Conservation (phyloP, 805 yeast species). For the Pichia exigua region DNA sequence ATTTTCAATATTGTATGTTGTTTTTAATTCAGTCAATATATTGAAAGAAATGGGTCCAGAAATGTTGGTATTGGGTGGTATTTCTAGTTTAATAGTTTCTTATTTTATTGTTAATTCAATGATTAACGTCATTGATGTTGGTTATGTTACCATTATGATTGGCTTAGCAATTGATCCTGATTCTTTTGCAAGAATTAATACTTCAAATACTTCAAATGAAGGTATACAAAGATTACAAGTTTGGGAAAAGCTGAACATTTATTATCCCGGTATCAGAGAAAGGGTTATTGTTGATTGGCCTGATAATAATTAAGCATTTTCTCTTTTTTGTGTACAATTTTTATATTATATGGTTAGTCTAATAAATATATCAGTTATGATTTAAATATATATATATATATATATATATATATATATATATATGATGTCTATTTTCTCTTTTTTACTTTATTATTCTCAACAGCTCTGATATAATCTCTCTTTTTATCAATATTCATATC, state of each 20-base stretch:
- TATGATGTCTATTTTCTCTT: slow-evolving; percentile 1
- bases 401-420: too few relatives aligned
- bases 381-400: too few relatives aligned
- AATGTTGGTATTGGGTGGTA: slow-evolving; percentile 21
- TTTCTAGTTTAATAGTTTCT: slow-evolving; percentile 48
- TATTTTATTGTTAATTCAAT: slow-evolving; percentile 69
- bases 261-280: slow-evolving; percentile 26
- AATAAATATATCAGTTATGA: not conserved
- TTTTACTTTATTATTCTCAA: slow-evolving; percentile 1
- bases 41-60: slow-evolving; percentile 19
- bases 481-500: slow-evolving; percentile 38
- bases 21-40: not conserved
- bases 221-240: slow-evolving; percentile 48
- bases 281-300: slow-evolving; percentile 26
- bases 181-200: slow-evolving; percentile 45
- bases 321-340: not conserved
- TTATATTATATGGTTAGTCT: not conserved
- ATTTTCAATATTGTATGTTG: slow-evolving; percentile 20
- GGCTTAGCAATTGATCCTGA: slow-evolving; percentile 83
- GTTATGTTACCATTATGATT: slow-evolving; percentile 76
- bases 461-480: slow-evolving; percentile 29
- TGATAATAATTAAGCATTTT: slow-evolving; percentile 4
- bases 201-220: slow-evolving; percentile 1
- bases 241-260: slow-evolving; percentile 24
- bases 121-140: slow-evolving; percentile 69